Conservation (phyloP, 176 grass and related monocot genomes). For the Ampelocalamus luodianensis region DNA sequence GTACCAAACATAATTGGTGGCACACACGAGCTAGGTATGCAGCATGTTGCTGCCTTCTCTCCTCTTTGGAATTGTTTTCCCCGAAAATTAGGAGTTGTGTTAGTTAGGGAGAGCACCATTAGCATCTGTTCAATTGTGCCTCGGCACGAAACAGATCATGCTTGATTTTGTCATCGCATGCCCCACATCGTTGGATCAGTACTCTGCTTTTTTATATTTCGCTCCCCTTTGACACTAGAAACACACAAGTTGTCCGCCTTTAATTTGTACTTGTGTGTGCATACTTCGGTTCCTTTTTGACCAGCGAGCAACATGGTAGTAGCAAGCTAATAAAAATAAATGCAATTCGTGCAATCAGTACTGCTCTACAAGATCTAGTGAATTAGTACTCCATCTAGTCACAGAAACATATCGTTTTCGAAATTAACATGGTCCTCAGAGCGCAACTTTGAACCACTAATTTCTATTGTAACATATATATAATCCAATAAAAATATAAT, state of each 20-base stretch:
- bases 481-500: no score
- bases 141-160: slow-evolving; percentile 9
- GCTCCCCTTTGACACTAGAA: slow-evolving; percentile 39
- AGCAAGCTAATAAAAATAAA: neutral
- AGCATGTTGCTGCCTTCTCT: neutral
- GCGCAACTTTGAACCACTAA: no score
- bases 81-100: no score
- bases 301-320: neutral
- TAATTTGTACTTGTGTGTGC: slow-evolving; percentile 47
- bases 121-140: neutral
- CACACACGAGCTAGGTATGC: neutral
- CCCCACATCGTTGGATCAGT: slow-evolving; percentile 33
- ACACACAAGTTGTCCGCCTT: slow-evolving; percentile 53
- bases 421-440: no score
- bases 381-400: no score
- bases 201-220: slow-evolving; percentile 3
- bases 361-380: neutral
- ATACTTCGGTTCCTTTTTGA: slow-evolving; percentile 47
- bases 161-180: slow-evolving; percentile 19
- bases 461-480: no score
- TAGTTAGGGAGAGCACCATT: neutral
- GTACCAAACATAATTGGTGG: neutral
- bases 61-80: neutral
- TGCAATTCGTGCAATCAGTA: neutral
- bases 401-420: no score